Evolutionary conservation across 1,284 basidiomycete species (phyloP), one percentile per base, ranked within the genome.

Genomic region (Ustilago nuda): DNA sequence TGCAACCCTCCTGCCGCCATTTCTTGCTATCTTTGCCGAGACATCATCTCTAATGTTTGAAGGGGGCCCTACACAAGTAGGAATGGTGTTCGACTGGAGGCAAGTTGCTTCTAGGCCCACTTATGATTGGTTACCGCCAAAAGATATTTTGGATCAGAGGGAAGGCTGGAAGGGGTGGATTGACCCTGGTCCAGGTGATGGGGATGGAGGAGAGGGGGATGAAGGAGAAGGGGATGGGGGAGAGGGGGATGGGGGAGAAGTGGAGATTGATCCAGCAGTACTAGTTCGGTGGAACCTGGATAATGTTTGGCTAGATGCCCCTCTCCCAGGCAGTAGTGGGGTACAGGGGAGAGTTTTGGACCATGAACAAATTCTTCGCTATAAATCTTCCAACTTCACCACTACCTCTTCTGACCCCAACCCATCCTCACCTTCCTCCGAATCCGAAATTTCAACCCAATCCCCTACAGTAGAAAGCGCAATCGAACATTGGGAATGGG

Each of bases 21-120:
- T 95, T 23, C 90, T 98, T 27, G 86, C 89, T 30, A 65, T 91
- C 13, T 92, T 95, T 82, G 93, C 94, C 0, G 90, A 93, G 53
- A 64, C 91, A 1, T 87, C 88, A 36, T 90, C 92, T 9, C 88
- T 98, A 13, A 88, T 89, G 23, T 94, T 95, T 84, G 93, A 94
- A 84, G 95, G 94, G 35, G 94, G 94, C 11, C 89, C 93, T 2
- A 88, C 92, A 8, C 94, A 91, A 84, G 91, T 95, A 53, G 93
- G 92, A 89, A 93, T 95, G 92, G 88, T 98, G 35, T 93, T 99
- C 90, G 95, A 99, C 87, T 99, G 96, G 96, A 89, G 94, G 54
- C 93, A 98, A 86, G 92, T 99, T 89, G 92, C 89, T 89, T 66
- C 57, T 6, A 30, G 27, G 13, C 71, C 66, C 0, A 73, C 66